Base-by-base conservation (phyloP, 2,329 filamentous ascomycete species). In the Nemania diffusa region DNA sequence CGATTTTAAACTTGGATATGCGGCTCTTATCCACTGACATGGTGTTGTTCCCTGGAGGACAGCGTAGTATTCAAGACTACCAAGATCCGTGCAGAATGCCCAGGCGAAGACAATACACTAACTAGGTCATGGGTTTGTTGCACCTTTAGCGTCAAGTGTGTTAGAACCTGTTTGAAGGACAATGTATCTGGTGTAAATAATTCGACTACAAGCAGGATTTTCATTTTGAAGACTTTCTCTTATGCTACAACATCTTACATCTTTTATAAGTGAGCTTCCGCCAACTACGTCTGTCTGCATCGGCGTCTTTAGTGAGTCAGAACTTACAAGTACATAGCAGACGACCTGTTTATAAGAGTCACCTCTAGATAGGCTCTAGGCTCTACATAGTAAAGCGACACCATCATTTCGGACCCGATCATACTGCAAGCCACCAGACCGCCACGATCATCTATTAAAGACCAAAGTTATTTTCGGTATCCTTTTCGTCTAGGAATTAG, bases 1-100 rank as follows among this genome's bases (percentile, higher is more conserved):
- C 62, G 52, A 78, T 64, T 40, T 58, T 62, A 70, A 75, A 78
- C 57, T 65, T 57, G 27, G 56, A 34, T 32, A 44, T 53, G 40
- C 37, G 40, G 26, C 26, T 57, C 34, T 58, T 53, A 37, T 48
- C 52, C 53, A 66, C 42, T 26, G 44, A 50, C 70, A 69, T 70
- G 11, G 20, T 51, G 7, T 20, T 24, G 3, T 6, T 51, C 26
- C n/a, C n/a, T n/a, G n/a, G n/a, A n/a, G n/a, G n/a, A n/a, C 11
- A 34, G 32, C 32, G 32, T 34, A 34, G 32, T 34, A 34, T 34
- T 34, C 5, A 34, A 40, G 15, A 40, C 11, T 40, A 40, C 34
- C 34, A 11, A 40, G 15, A 40, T 13, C 9, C 8, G 34, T 40
- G 15, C 11, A 13, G 11, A 11, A 8, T 40, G 34, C n/a, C n/a